phyloP scores from a whole-genome alignment of 2,329 filamentous ascomycete genomes.

The Fusarium marasasianum region DNA sequence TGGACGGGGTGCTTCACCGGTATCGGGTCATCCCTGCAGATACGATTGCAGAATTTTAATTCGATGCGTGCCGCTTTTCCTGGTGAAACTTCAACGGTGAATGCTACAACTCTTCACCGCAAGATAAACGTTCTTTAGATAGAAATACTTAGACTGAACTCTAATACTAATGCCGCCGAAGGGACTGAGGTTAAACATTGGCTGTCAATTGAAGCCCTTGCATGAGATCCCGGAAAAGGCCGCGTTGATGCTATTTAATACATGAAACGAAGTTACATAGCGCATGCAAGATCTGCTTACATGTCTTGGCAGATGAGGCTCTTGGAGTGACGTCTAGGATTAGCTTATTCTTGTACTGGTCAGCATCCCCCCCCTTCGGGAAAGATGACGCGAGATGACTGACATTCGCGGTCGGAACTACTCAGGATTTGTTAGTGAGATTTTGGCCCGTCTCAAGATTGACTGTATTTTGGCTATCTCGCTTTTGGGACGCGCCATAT shows the following conservation, averaged over 20 bases:
- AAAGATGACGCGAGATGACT: accelerated
- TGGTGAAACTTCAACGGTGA: accelerated
- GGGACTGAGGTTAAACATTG: accelerated
- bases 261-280: background rate
- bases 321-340: accelerated
- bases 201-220: accelerated
- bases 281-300: background rate
- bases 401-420: no score
- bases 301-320: background rate
- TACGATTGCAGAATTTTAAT: background rate
- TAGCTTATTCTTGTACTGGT: accelerated
- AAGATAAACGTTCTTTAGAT: accelerated
- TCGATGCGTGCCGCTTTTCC: background rate
- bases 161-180: background rate
- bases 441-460: no score
- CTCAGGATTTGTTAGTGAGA: no score
- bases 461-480: no score
- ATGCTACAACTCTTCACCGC: accelerated
- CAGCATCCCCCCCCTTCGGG: accelerated
- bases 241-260: accelerated
- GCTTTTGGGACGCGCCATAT: no score
- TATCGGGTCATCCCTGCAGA: background rate
- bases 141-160: accelerated
- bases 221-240: background rate
- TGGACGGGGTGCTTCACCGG: background rate